Percentiles rank a stretch among this genome's conserved stretches.
Conservation (phyloP, 768 basidiomycete species). For the Suillus brevipes region DNA sequence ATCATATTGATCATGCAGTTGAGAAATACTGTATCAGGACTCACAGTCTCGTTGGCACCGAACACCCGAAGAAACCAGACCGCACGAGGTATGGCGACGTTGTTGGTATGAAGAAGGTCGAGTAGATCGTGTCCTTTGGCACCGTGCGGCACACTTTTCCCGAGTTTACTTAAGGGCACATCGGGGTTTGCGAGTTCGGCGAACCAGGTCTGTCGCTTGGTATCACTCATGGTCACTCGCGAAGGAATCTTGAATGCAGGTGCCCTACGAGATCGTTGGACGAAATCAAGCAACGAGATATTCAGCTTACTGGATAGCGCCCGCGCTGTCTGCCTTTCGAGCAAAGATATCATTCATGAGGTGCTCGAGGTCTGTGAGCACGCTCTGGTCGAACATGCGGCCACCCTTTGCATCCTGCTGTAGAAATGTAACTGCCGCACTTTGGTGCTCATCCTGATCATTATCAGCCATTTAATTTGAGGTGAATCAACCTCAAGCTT, state of each 20-base stretch:
- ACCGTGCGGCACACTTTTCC: conserved; percentile 84
- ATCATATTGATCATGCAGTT: conserved; percentile 4
- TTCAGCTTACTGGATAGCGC: conserved; percentile 61
- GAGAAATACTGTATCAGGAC: conserved; percentile 13
- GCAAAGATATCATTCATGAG: conserved; percentile 77
- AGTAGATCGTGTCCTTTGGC: conserved; percentile 83
- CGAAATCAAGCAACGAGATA: not conserved
- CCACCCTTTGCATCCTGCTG: conserved; percentile 34
- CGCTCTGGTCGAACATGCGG: conserved; percentile 49
- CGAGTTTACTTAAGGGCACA: conserved; percentile 78
- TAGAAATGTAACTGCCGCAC: conserved; percentile 17
- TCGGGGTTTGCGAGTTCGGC: conserved; percentile 78
- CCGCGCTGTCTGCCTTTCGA: conserved; percentile 56
- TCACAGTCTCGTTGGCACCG: conserved; percentile 83
- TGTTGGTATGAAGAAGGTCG: conserved; percentile 73
- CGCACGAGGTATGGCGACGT: conserved; percentile 77
- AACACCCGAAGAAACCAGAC: conserved; percentile 88
- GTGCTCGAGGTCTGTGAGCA: conserved; percentile 63
- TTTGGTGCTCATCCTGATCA: conserved; percentile 24
- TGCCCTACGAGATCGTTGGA: conserved; percentile 31
- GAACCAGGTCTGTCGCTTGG: conserved; percentile 82
- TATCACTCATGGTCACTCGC: conserved; percentile 78
- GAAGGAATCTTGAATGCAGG: conserved; percentile 79
- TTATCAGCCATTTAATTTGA: conserved; percentile 2
- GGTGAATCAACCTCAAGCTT: conserved; percentile 22